phyloP scores from a whole-genome alignment of 495 filamentous ascomycete genomes.

The Sporormia fimetaria region DNA sequence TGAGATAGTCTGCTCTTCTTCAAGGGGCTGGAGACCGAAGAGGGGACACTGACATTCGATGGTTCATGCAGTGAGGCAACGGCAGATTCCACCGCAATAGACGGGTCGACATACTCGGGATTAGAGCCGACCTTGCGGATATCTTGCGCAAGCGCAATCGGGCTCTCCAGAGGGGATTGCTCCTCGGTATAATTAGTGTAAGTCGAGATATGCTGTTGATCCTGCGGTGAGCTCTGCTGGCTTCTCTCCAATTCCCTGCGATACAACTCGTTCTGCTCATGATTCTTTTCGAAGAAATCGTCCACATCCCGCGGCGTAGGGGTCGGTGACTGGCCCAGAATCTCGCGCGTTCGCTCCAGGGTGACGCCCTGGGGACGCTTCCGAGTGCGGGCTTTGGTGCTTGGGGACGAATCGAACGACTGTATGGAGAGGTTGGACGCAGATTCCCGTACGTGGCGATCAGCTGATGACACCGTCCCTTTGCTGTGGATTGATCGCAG shows the following conservation, averaged over 20 bases:
- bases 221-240: slow-evolving; percentile 38
- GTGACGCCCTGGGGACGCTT: slow-evolving; percentile 44
- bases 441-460: slow-evolving; percentile 6
- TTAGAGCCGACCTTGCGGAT: slow-evolving; percentile 59
- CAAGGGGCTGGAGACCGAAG: slow-evolving; percentile 21
- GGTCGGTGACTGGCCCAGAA: slow-evolving; percentile 33
- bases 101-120: slow-evolving; percentile 60
- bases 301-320: slow-evolving; percentile 34
- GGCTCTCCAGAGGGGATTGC: slow-evolving; percentile 33
- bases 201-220: slow-evolving; percentile 41
- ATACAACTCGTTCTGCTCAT: slow-evolving; percentile 43
- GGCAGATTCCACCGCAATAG: slow-evolving; percentile 66
- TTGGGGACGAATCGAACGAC: slow-evolving; percentile 28
- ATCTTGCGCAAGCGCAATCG: slow-evolving; percentile 51
- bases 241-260: slow-evolving; percentile 40
- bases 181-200: slow-evolving; percentile 46
- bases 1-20: slow-evolving; percentile 11
- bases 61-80: slow-evolving; percentile 79
- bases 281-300: slow-evolving; percentile 44
- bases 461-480: slow-evolving; percentile 20
- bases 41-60: slow-evolving; percentile 52
- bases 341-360: slow-evolving; percentile 38
- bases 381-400: slow-evolving; percentile 36
- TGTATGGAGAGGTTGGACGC: slow-evolving; percentile 21
- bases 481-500: slow-evolving; percentile 13